phyloP scores from a whole-genome alignment of 331 rosid genomes.

The Dryas integrifolia region DNA sequence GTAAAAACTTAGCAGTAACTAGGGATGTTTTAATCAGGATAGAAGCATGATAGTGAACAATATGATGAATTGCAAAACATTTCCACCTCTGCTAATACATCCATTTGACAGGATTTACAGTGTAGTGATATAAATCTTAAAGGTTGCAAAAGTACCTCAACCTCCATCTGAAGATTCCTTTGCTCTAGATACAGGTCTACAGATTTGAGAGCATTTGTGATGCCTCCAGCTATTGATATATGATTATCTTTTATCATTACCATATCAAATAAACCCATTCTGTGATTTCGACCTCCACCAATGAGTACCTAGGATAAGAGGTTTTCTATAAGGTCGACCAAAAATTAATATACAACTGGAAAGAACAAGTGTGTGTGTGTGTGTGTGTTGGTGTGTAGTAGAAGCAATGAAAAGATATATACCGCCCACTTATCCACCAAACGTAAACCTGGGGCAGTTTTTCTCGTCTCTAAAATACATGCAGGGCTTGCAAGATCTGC shows the following conservation, averaged over 20 bases:
- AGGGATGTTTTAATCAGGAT: slow-evolving; percentile 8
- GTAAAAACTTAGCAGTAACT: neutral
- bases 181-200: slow-evolving; percentile 68
- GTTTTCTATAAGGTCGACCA: slow-evolving; percentile 9
- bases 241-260: slow-evolving; percentile 92
- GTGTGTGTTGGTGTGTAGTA: neutral
- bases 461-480: slow-evolving; percentile 71
- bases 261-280: slow-evolving; percentile 94
- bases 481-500: slow-evolving; percentile 88
- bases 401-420: slow-evolving; percentile 37
- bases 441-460: slow-evolving; percentile 92
- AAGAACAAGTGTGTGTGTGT: neutral
- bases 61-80: neutral
- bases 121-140: neutral
- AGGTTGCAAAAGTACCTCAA: slow-evolving; percentile 51
- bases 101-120: neutral
- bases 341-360: neutral
- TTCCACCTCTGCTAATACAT: neutral
- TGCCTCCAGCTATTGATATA: slow-evolving; percentile 79
- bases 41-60: slow-evolving; percentile 5
- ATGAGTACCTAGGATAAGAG: slow-evolving; percentile 60
- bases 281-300: slow-evolving; percentile 85
- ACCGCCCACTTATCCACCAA: slow-evolving; percentile 97
- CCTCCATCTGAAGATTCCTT: slow-evolving; percentile 67
- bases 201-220: slow-evolving; percentile 62